Evolutionary conservation across 2,329 filamentous ascomycete species (phyloP), one percentile per base, ranked within the genome.

Genomic region (Chrysoporthe puriensis): DNA sequence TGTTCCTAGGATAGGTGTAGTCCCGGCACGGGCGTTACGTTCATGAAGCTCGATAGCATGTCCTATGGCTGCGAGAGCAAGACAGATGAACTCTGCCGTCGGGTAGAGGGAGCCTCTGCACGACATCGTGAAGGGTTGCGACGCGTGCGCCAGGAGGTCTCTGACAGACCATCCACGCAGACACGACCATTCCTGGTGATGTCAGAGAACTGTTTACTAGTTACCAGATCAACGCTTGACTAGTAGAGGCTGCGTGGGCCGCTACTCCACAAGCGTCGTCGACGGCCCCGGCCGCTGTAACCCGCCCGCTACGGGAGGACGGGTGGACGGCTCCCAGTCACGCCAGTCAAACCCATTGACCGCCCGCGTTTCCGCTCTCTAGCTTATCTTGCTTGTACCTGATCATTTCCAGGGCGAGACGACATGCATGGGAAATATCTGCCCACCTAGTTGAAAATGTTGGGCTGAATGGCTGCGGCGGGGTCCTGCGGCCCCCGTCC

Each of bases 1-100:
- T 4, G 77, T 81, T 32, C 77, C 77, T n/a, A 79, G 79, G 56
- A 81, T 77, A 1, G 79, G 58, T 78, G 76, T 42, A 82, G 74
- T 43, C 78, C 79, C 44, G 78, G 74, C 59, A 79, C 72, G 21
- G 77, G 77, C 68, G 75, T 71, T 32, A 74, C 56, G 18, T 69
- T 44, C 6, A 62, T 4, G 36, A 82, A 73, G 83, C n/a, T 57
- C 34, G 66, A 62, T 5, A 67, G 40, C 26, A 62, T 7, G 4
- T 46, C 48, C 67, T 26, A 69, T 67, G 48, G 18, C 44, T 50
- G 32, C 18, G 16, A 46, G 34, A n/a, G 44, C 5, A 13, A 32
- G 26, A 4, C 34, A 50, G 34, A 2, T 18, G 34, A 21, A 8
- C n/a, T 42, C 8, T 40, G n/a, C 7, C 16, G 14, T 42, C 34